These are phyloP conservation scores for Suzukiozyma palmioleophila DNA, from an alignment of 1,139 yeast species.

Conservation along the genomic window DNA sequence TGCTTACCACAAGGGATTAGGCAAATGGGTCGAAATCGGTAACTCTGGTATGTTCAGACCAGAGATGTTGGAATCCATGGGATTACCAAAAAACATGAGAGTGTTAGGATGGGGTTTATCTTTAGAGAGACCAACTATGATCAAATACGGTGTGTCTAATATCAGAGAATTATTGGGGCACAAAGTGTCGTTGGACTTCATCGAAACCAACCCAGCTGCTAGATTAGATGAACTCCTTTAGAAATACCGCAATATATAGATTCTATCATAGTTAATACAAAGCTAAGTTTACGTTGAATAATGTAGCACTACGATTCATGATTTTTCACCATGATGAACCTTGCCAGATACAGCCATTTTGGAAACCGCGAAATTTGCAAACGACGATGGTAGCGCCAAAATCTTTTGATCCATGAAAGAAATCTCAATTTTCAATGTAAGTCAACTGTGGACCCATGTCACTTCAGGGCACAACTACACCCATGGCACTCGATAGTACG, in stretches of 20 bases:
- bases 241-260: background rate
- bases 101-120: constrained; percentile 98
- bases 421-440: too few species aligned
- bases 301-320: too few species aligned
- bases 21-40: constrained; percentile 99
- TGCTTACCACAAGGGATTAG: constrained; percentile 92
- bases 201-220: constrained; percentile 96
- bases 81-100: constrained; percentile 88
- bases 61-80: constrained; percentile 98
- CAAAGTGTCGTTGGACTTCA: constrained; percentile 87
- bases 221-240: constrained; percentile 60
- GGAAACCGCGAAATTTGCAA: too few species aligned
- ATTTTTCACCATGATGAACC: too few species aligned
- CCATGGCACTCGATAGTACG: too few species aligned
- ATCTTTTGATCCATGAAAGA: too few species aligned
- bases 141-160: constrained; percentile 91
- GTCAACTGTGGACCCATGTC: too few species aligned
- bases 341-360: too few species aligned
- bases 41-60: constrained; percentile 99
- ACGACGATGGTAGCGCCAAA: too few species aligned
- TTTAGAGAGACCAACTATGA: constrained; percentile 98
- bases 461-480: too few species aligned
- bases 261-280: too few species aligned
- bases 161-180: constrained; percentile 94
- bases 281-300: too few species aligned